These are phyloP conservation scores for Syzygium malaccense DNA, from an alignment of 441 rosid species.

Conservation along the genomic window DNA sequence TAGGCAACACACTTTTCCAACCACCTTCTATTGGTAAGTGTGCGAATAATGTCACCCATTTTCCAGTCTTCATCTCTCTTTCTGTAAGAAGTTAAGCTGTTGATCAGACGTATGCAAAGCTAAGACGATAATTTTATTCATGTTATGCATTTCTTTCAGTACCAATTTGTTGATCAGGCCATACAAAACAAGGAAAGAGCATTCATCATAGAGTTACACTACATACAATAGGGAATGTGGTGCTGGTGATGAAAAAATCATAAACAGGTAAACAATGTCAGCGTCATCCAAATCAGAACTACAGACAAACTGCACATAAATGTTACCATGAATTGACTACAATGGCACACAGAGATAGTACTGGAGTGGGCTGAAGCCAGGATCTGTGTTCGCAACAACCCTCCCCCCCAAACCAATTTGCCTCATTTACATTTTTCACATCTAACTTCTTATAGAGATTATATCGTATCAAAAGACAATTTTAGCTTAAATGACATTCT, in stretches of 20 bases:
- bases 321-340: neutral
- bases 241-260: neutral
- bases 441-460: neutral
- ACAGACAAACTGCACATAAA: neutral
- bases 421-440: neutral
- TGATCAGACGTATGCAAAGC: neutral
- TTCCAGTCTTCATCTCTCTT: slow-evolving; percentile 86
- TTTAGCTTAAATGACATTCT: neutral
- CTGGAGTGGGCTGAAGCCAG: neutral
- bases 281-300: neutral
- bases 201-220: neutral
- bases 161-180: neutral
- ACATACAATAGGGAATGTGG: neutral
- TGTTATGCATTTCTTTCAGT: neutral
- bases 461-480: neutral
- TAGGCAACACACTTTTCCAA: slow-evolving; percentile 75
- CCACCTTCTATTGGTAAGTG: slow-evolving; percentile 97
- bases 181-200: neutral
- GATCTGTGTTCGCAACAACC: neutral
- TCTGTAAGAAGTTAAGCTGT: slow-evolving; percentile 26
- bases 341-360: neutral
- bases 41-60: slow-evolving; percentile 66
- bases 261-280: neutral
- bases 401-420: neutral
- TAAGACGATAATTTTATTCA: neutral